Evolutionary conservation across 768 basidiomycete species (phyloP), one percentile per base, ranked within the genome.

Genomic region (Basidioascus undulatus): DNA sequence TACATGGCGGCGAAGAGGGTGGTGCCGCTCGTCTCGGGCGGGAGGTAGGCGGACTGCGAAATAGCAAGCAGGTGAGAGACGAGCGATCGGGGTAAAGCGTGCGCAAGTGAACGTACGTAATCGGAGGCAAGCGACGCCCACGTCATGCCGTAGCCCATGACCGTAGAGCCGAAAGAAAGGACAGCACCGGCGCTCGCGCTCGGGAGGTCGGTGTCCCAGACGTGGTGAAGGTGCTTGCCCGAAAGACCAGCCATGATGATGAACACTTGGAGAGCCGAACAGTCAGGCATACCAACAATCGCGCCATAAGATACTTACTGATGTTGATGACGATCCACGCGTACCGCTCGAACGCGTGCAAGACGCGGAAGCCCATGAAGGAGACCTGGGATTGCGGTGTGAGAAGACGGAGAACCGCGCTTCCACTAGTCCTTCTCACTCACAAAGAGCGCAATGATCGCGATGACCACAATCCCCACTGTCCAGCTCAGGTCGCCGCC

Each of bases 381-480:
- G 30, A n/a, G 20, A 45, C 30, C 9, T 11, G n/a, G 28, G 9
- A 3, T 65, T 61, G 62, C 80, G 47, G 57, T 78, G 51, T 62
- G 56, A 66, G 52, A 71, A 71, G 2, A 75, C n/a, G n/a, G n/a
- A n/a, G n/a, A n/a, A n/a, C n/a, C n/a, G n/a, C n/a, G n/a, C n/a
- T n/a, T n/a, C 19, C 18, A n/a, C n/a, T n/a, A n/a, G n/a, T n/a
- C n/a, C n/a, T n/a, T 25, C 21, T 32, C 19, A 61, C 63, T 42
- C 51, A 69, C 62, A 21, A 74, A 46, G 18, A 83, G 65, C 2
- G 79, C 73, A 26, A 77, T 61, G 19, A 74, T 42, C 0, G 67
- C 66, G 31, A 81, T 71, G 37, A 83, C 69, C 20, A 81, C 73
- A 36, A 83, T 84, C 5, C 80, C 80, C 23, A 86, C 71, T 41